Percentiles rank a stretch among this genome's conserved stretches.
Evolutionary conservation across 2,329 filamentous ascomycete genomes (phyloP).

Genomic region (Sarocladium strictum): DNA sequence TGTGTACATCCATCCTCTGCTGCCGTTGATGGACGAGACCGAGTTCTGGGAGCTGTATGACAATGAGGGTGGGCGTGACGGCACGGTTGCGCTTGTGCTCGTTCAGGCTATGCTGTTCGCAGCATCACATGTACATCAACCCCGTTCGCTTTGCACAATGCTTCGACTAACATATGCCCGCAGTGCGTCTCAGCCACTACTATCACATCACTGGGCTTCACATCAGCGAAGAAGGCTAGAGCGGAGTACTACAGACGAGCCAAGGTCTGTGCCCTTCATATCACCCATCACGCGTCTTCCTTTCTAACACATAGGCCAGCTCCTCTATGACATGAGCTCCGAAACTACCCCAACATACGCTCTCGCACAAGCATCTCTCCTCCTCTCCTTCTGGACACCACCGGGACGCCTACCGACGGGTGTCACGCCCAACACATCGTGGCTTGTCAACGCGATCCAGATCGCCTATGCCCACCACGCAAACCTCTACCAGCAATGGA

Average conservation of each 20-base stretch:
- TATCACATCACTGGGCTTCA: background rate
- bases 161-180: background rate
- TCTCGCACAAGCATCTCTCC: background rate
- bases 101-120: conserved; percentile 1
- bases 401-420: background rate
- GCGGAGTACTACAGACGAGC: conserved; percentile 6
- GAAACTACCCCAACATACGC: background rate
- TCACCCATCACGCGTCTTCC: background rate
- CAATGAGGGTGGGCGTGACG: background rate
- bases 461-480: background rate
- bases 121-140: background rate
- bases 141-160: background rate
- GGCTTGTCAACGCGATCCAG: background rate
- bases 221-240: conserved; percentile 2
- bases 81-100: background rate
- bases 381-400: background rate
- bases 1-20: conserved; percentile 35
- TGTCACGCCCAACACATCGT: background rate
- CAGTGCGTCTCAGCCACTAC: background rate
- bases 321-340: background rate
- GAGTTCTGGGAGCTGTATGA: conserved; percentile 15
- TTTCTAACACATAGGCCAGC: background rate
- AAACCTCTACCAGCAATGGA: background rate
- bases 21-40: conserved; percentile 37
- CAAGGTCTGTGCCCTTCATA: background rate